A percentile compares a stretch with the other conserved stretches of the same genome.
Evolutionary conservation across 2,329 filamentous ascomycete genomes (phyloP).

Genomic region (Colletotrichum phormii): DNA sequence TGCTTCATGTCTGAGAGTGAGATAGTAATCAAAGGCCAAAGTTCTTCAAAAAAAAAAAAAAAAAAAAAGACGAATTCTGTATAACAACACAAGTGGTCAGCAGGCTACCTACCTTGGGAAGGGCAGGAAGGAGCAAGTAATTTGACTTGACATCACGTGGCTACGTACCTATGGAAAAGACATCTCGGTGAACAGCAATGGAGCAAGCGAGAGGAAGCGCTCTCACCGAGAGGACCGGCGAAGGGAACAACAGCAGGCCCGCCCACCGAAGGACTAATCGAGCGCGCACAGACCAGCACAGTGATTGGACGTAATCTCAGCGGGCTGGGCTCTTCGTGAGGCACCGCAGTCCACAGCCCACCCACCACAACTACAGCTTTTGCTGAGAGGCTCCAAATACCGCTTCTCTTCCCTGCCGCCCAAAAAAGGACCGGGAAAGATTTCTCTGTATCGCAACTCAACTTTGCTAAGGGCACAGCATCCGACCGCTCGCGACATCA

Average conservation of each 20-base stretch:
- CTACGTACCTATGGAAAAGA: background rate
- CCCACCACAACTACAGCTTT: conserved; percentile 36
- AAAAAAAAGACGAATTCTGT: background rate
- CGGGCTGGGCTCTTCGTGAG: conserved; percentile 35
- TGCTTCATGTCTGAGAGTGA: background rate
- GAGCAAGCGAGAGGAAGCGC: too few relatives aligned
- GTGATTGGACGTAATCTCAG: conserved; percentile 30
- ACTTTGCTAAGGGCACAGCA: background rate
- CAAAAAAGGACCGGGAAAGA: conserved; percentile 6
- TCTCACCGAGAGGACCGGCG: background rate
- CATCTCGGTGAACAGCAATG: background rate
- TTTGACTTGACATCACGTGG: background rate
- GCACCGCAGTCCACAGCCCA: conserved; percentile 33
- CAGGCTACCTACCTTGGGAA: too few relatives aligned
- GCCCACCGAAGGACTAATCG: background rate
- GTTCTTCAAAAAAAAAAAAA: background rate
- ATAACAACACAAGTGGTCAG: background rate
- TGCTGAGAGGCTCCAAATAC: conserved; percentile 34
- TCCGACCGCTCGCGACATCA: conserved; percentile 8
- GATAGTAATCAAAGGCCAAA: background rate
- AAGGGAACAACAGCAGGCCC: conserved; percentile 5
- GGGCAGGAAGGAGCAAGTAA: background rate
- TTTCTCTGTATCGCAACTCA: conserved; percentile 4
- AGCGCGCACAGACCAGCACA: conserved; percentile 9
- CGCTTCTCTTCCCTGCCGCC: conserved; percentile 12